Conservation (phyloP, 352 stramenopile genomes). For the Globisporangium apiculatum region DNA sequence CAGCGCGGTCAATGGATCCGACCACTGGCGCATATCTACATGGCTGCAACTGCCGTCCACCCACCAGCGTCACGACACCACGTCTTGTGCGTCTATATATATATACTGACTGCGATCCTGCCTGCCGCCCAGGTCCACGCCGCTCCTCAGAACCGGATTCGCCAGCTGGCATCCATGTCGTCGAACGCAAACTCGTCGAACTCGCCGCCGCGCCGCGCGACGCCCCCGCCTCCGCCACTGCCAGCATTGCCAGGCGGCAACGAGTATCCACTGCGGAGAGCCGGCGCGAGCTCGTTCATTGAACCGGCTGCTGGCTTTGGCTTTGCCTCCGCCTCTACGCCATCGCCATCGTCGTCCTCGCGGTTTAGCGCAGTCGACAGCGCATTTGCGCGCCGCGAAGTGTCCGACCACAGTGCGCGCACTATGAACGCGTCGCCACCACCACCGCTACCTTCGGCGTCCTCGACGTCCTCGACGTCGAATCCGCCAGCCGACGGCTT, state of each 20-base stretch:
- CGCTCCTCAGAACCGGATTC: constrained; percentile 14
- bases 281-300: constrained; percentile 10
- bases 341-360: constrained; percentile 10
- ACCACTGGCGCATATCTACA: no score
- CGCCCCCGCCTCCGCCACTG: background rate
- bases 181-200: background rate
- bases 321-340: constrained; percentile 11
- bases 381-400: constrained; percentile 10
- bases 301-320: constrained; percentile 15
- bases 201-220: background rate
- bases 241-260: background rate
- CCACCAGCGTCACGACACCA: background rate
- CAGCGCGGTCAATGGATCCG: no score
- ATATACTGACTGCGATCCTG: no score
- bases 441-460: background rate
- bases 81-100: background rate
- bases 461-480: background rate
- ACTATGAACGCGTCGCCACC: constrained; percentile 5
- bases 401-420: background rate
- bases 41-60: background rate
- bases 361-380: constrained; percentile 13
- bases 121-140: background rate
- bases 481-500: constrained; percentile 27
- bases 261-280: constrained; percentile 10
- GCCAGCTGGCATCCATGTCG: constrained; percentile 15